phyloP scores from a whole-genome alignment of 2,329 filamentous ascomycete species.

The Samsoniella hepiali region DNA sequence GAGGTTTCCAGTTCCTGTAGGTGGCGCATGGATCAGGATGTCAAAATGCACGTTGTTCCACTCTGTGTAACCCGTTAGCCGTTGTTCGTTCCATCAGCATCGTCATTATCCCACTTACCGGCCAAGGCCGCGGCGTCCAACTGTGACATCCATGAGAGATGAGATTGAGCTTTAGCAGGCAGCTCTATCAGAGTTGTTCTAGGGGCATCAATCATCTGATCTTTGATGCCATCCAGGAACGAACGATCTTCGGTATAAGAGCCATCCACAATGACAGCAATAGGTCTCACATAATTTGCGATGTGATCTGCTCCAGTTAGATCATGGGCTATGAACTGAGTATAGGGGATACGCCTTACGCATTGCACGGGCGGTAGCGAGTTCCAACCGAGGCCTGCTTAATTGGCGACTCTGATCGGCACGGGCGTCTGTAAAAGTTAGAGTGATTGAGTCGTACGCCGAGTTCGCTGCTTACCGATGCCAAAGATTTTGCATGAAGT shows the following conservation, averaged over 20 bases:
- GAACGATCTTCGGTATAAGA: constrained; percentile 63
- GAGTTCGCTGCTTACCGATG: constrained; percentile 41
- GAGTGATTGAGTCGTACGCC: neutral
- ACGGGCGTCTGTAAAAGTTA: constrained; percentile 60
- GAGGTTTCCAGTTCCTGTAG: constrained; percentile 68
- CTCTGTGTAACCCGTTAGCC: constrained; percentile 39
- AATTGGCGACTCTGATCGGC: constrained; percentile 70
- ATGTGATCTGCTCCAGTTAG: constrained; percentile 55
- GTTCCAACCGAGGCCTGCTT: constrained; percentile 65
- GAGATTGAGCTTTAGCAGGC: constrained; percentile 58
- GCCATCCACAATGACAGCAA: constrained; percentile 71
- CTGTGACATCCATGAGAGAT: constrained; percentile 72
- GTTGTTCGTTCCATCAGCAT: constrained; percentile 22
- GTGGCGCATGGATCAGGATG: constrained; percentile 75
- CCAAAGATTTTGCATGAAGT: constrained; percentile 63
- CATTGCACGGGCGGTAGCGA: constrained; percentile 62
- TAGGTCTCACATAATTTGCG: constrained; percentile 70
- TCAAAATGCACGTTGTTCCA: constrained; percentile 81
- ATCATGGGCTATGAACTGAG: constrained; percentile 21
- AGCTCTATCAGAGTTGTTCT: constrained; percentile 70
- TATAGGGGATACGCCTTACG: constrained; percentile 37
- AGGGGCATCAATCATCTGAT: constrained; percentile 46
- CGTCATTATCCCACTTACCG: constrained; percentile 41
- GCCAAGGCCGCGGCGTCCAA: constrained; percentile 70
- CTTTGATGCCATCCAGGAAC: constrained; percentile 59